Conservation (phyloP, 768 basidiomycete species). For the Hygrocybe punicea region DNA sequence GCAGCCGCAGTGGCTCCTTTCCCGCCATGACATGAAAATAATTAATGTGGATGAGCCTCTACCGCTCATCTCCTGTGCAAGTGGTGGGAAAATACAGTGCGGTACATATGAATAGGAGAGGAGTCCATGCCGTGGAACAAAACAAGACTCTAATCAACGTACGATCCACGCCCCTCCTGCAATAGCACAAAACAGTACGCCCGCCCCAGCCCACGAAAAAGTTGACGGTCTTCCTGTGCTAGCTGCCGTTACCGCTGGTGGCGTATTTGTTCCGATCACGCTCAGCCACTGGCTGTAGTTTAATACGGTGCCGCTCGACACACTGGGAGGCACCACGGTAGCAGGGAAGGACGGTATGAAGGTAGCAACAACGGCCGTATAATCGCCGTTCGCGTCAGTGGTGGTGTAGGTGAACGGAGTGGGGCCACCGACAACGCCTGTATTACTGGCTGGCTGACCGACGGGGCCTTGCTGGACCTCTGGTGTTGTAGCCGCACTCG, state of each 20-base stretch:
- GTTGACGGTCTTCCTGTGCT: neutral
- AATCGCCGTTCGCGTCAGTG: conserved; percentile 8
- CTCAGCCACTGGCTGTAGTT: conserved; percentile 12
- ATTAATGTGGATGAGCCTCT: too few species aligned
- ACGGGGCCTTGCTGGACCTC: conserved; percentile 50
- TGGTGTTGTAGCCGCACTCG: conserved; percentile 20
- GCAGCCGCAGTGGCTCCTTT: too few species aligned
- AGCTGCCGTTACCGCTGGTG: neutral
- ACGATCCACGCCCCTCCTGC: neutral
- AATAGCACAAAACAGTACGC: neutral
- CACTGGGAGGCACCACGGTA: conserved; percentile 12
- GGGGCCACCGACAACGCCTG: conserved; percentile 40
- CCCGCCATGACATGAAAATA: too few species aligned
- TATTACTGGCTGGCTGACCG: conserved; percentile 45
- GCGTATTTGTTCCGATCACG: conserved; percentile 2
- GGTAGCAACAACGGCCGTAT: conserved; percentile 31
- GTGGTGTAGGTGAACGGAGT: conserved; percentile 29
- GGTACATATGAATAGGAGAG: too few species aligned
- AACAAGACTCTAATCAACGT: neutral
- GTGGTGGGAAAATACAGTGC: too few species aligned
- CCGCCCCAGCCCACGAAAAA: neutral
- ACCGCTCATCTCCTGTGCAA: too few species aligned
- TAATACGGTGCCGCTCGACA: conserved; percentile 1
- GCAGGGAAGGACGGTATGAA: conserved; percentile 42
- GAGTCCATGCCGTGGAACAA: too few species aligned